Evolutionary conservation across 345 rosid genomes (phyloP), one percentile per base, ranked within the genome.

Genomic region (Rhodamnia rubescens): DNA sequence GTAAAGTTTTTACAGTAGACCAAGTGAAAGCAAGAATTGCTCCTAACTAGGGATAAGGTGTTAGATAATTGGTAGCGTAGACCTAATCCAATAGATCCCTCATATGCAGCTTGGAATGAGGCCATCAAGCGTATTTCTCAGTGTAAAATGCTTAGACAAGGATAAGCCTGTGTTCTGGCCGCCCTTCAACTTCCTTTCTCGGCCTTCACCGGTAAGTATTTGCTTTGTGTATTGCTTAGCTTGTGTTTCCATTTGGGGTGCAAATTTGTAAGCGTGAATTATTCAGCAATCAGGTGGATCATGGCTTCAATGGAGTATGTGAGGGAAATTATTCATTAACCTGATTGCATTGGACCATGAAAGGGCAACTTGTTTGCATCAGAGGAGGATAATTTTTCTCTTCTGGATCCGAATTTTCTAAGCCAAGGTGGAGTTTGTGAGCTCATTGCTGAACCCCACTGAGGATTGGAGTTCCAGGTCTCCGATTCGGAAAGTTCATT

Each of bases 51-150:
- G 84, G 36, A 29, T 5, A 59, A n/a, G 11, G 55, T 58, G 55
- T 21, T 58, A 29, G 54, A 18, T 32, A 27, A 36, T 21, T 42
- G 47, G 29, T 36, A 59, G 55, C 5, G 54, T 40, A 12, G 44
- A 49, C 11, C 54, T 58, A 56, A 84, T 47, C 0, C 2, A 74
- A 9, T 29, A 74, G 13, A 27, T 47, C 20, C 64, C 59, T 6
- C 83, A 21, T 87, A 21, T 87, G 91, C 93, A 95, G 98, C 91
- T 88, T 95, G 98, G 98, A 91, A 89, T 84, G 98, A 93, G 87
- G 96, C 94, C 42, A 84, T 87, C 75, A 89, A 88, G 83, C 96
- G 85, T 85, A 93, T 95, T 57, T 89, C 89, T 14, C 89, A 90
- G 69, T 95, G 99, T 93, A 92, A 83, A 84, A 89, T 32, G 84